Evolutionary conservation across 768 basidiomycete genomes (phyloP).

Genomic region (Kwoniella newhampshirensis): DNA sequence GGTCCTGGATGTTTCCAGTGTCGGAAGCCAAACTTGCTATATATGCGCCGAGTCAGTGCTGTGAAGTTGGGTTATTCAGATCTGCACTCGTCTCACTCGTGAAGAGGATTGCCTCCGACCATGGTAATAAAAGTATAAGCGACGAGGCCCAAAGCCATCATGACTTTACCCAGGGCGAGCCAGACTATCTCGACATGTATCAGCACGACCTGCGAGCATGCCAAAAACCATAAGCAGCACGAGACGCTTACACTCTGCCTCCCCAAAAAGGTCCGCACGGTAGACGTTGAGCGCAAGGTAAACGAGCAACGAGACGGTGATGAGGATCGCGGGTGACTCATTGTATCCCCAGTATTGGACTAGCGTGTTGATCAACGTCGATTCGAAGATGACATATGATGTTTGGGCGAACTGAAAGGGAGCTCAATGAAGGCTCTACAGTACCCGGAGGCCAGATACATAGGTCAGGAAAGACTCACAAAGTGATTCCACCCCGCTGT

Average conservation of each 20-base stretch:
- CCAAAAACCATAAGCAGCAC: no score
- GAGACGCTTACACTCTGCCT: constrained; percentile 21
- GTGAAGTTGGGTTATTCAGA: constrained; percentile 42
- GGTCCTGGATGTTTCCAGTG: constrained; percentile 31
- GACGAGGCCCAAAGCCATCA: constrained; percentile 59
- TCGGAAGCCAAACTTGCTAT: constrained; percentile 19
- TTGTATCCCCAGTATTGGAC: constrained; percentile 28
- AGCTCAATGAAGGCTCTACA: not conserved
- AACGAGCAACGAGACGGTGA: constrained; percentile 15
- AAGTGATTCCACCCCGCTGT: constrained; percentile 21
- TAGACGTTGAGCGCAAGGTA: constrained; percentile 25
- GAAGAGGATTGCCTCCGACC: constrained; percentile 63
- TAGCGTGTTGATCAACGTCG: constrained; percentile 27
- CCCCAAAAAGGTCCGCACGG: constrained; percentile 24
- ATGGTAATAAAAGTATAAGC: constrained; percentile 63
- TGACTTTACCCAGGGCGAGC: constrained; percentile 51
- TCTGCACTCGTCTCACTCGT: constrained; percentile 55
- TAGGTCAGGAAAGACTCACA: not conserved
- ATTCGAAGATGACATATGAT: constrained; percentile 23
- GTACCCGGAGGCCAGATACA: no score
- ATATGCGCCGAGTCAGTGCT: not conserved
- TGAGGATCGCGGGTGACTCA: constrained; percentile 19
- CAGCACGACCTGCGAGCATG: no score
- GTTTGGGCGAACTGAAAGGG: constrained; percentile 18
- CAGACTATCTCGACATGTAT: no score